phyloP scores from a whole-genome alignment of 805 yeast genomes.

The Spathaspora sp. region DNA sequence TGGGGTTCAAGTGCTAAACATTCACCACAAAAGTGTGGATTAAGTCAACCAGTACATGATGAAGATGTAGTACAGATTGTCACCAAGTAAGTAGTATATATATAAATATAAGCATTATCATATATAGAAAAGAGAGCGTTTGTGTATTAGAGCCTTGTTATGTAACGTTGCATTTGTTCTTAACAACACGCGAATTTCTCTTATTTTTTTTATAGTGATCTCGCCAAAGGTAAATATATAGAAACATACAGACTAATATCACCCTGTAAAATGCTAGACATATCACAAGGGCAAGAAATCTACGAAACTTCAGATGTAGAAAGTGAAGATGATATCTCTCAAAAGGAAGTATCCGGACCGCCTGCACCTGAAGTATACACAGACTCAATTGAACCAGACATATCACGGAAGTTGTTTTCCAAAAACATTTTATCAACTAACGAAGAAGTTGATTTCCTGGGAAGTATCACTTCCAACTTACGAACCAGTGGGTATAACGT shows the following conservation, averaged over 20 bases:
- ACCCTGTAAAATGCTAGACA: not conserved
- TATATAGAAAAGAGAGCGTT: too few relatives aligned
- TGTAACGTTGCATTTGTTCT: not conserved
- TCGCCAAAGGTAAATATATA: not conserved
- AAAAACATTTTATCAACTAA: slow-evolving; percentile 1
- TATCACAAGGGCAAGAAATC: slow-evolving; percentile 22
- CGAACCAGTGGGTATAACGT: slow-evolving; percentile 22
- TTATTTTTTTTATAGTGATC: too few relatives aligned
- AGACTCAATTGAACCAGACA: slow-evolving; percentile 7
- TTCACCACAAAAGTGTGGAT: slow-evolving; percentile 95
- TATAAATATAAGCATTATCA: too few relatives aligned
- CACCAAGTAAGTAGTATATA: slow-evolving; percentile 49
- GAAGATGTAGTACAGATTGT: slow-evolving; percentile 93
- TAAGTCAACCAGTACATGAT: slow-evolving; percentile 77
- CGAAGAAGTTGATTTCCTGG: slow-evolving; percentile 37
- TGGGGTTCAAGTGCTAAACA: slow-evolving; percentile 97
- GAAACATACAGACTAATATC: not conserved
- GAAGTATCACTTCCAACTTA: slow-evolving; percentile 18
- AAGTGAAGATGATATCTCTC: slow-evolving; percentile 15
- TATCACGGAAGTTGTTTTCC: slow-evolving; percentile 2
- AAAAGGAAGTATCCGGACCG: not conserved
- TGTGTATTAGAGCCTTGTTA: not conserved
- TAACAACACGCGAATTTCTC: not conserved
- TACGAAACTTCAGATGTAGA: slow-evolving; percentile 47
- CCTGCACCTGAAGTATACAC: not conserved